Evolutionary conservation across 345 rosid genomes (phyloP), one percentile per base, ranked within the genome.

Genomic region (Eucalyptus erythrocorys): DNA sequence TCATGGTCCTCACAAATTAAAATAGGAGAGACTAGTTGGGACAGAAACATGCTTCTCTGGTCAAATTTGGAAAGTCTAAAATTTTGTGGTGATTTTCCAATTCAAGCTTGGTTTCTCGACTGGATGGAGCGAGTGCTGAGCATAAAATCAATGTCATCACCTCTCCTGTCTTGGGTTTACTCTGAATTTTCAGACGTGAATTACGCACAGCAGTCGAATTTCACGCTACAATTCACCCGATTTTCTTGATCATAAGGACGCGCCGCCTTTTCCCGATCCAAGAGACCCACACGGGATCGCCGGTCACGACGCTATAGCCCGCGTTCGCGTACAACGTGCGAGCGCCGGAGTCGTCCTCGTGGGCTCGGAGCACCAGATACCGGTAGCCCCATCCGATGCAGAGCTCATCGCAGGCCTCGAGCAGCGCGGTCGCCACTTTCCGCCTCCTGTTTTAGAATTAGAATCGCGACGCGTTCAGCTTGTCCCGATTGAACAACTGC

Each of bases 231-330:
- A 76, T 71, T 71, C 82, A 49, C 59, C 27, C n/a, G 19, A 85
- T 89, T 71, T 87, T 87, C 93, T 96, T 96, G 88, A 94, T 91
- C 98, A 96, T 94, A 66, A 96, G 93, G 89, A 96, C 91, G 1
- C 98, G 95, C 5, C 96, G 94, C 90, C 93, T 95, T 90, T 94
- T 92, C 22, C 99, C 99, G 0, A 96, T 94, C 98, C 95, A 96
- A 85, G 95, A 87, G 45, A 94, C 17, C 98, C 98, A 97, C 2
- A 81, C 92, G 1, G 97, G 97, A 86, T 97, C 98, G 26, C 91
- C 81, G 3, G 95, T 94, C 76, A 93, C 93, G 4, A 94, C 94
- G 34, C 7, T 85, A 90, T 97, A 96, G 40, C 99, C 99, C 0
- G 97, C 98, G n/a, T 95, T 96, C 2, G 94, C 48, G 87, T 96